A percentile compares a stretch with the other conserved stretches of the same genome.
Evolutionary conservation across 176 grass and related monocot species (phyloP).

Genomic region (Oryza longistaminata): DNA sequence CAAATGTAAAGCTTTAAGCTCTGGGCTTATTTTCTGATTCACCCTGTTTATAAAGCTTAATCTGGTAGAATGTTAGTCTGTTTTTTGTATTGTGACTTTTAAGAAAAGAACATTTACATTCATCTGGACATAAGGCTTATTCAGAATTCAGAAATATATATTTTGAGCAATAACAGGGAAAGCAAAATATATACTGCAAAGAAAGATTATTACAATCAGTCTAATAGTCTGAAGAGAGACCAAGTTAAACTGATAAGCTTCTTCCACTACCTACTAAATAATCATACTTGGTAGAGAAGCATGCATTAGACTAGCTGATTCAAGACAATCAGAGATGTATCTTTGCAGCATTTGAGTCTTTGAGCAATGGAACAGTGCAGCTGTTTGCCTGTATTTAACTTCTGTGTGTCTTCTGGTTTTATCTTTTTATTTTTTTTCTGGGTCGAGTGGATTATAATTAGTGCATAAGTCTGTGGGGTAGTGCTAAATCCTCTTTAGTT

Average conservation of each 20-base stretch:
- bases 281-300: background rate
- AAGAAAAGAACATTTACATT: background rate
- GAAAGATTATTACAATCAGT: background rate
- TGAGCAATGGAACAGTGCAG: background rate
- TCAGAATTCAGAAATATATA: background rate
- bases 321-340: background rate
- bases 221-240: background rate
- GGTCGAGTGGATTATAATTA: background rate
- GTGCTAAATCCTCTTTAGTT: conserved; percentile 24
- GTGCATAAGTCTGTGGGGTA: conserved; percentile 14
- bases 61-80: background rate
- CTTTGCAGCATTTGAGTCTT: background rate
- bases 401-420: background rate
- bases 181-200: background rate
- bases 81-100: background rate
- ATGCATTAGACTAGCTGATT: background rate
- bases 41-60: background rate
- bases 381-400: background rate
- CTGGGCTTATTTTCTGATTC: background rate
- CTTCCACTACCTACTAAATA: background rate
- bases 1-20: background rate
- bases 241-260: background rate
- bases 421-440: background rate
- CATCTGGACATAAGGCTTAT: background rate
- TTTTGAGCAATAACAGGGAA: background rate